phyloP scores from a whole-genome alignment of 805 yeast species.

The Wickerhamiella brachini region DNA sequence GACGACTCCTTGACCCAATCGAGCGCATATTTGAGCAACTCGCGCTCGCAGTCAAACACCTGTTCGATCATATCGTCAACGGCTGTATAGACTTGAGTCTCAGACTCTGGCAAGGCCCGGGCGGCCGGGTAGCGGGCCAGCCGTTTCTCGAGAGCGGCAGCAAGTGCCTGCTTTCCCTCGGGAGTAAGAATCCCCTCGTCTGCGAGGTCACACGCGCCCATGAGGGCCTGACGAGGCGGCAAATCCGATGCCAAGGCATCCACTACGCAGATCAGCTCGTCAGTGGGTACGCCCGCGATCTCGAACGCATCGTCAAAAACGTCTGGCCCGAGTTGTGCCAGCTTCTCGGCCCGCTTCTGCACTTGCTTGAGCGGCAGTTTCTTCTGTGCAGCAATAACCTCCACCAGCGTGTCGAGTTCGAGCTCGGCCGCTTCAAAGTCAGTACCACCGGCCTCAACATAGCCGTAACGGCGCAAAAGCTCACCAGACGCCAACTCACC shows the following conservation, averaged over 20 bases:
- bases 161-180: slow-evolving; percentile 8
- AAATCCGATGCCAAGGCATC: not conserved
- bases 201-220: slow-evolving; percentile 3
- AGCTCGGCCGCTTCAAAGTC: slow-evolving; percentile 73
- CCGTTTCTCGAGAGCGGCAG: slow-evolving; percentile 10
- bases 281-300: not conserved
- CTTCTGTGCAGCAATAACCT: slow-evolving; percentile 22
- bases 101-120: not conserved
- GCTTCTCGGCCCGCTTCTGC: slow-evolving; percentile 3
- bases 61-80: slow-evolving; percentile 17
- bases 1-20: slow-evolving; percentile 13
- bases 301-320: not conserved
- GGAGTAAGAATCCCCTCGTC: slow-evolving; percentile 9
- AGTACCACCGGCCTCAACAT: slow-evolving; percentile 63
- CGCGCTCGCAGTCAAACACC: slow-evolving; percentile 18
- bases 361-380: slow-evolving; percentile 4
- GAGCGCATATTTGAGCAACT: slow-evolving; percentile 16
- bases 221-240: not conserved
- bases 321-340: slow-evolving; percentile 5
- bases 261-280: not conserved
- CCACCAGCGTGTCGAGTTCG: slow-evolving; percentile 31
- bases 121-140: slow-evolving; percentile 13
- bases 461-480: slow-evolving; percentile 79
- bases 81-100: slow-evolving; percentile 5
- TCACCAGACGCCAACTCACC: slow-evolving; percentile 91